Conservation (phyloP, 2,329 filamentous ascomycete species). For the Ophioceras dolichostomum region DNA sequence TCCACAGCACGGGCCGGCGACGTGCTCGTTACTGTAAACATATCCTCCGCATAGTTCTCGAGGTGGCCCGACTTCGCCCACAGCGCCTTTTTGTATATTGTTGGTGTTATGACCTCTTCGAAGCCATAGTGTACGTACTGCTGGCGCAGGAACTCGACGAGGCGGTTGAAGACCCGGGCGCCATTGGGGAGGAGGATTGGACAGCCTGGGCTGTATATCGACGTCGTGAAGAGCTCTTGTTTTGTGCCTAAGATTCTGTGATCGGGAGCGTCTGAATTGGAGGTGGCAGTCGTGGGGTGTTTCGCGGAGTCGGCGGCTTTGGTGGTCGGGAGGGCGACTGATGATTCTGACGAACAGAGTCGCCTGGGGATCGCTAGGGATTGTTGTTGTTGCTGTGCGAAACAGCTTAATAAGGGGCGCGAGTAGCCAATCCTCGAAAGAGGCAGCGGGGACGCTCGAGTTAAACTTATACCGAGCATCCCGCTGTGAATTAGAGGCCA, state of each 20-base stretch:
- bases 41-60: slow-evolving; percentile 84
- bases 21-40: slow-evolving; percentile 67
- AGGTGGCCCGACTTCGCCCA: slow-evolving; percentile 82
- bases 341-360: no score
- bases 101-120: slow-evolving; percentile 79
- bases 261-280: slow-evolving; percentile 27
- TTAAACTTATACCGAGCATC: no score
- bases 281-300: slow-evolving; percentile 13
- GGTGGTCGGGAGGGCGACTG: no score
- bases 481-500: no score
- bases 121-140: slow-evolving; percentile 81
- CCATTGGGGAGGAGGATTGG: slow-evolving; percentile 77
- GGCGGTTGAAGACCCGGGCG: slow-evolving; percentile 69
- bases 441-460: no score
- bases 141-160: slow-evolving; percentile 68
- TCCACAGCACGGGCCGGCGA: slow-evolving; percentile 23
- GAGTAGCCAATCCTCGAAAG: no score
- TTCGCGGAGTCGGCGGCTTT: no score
- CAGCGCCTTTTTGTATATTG: slow-evolving; percentile 78
- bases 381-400: no score
- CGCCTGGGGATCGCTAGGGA: no score
- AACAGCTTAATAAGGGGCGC: no score
- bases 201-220: slow-evolving; percentile 71
- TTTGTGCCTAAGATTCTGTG: slow-evolving; percentile 48
- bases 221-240: slow-evolving; percentile 70